A percentile compares a stretch with the other conserved stretches of the same genome.
These are phyloP conservation scores for Stephanodiscus minutulus DNA, from an alignment of 108 stramenopile genomes.

Conservation along the genomic window DNA sequence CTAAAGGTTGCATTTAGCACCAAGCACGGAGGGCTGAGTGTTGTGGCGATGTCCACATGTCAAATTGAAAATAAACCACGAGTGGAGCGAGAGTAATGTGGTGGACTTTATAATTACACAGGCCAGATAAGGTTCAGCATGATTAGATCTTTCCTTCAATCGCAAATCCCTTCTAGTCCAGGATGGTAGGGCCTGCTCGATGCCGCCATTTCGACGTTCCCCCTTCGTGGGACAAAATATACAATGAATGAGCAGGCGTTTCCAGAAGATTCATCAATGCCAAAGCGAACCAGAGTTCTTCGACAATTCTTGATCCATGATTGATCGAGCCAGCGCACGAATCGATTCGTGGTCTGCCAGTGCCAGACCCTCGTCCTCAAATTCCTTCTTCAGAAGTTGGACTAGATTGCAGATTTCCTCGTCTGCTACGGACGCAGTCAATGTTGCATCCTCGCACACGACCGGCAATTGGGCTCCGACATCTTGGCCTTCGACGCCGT, in stretches of 20 bases:
- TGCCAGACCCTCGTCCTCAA: constrained; percentile 13
- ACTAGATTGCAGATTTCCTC: constrained; percentile 9
- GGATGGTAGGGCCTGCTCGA: no score
- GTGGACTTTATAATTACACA: no score
- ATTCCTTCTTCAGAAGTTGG: not conserved
- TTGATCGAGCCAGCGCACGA: constrained; percentile 13
- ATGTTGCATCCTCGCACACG: not conserved
- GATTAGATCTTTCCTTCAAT: no score
- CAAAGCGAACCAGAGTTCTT: not conserved
- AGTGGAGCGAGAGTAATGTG: not conserved
- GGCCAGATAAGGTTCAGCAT: no score
- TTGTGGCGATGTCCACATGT: constrained; percentile 28
- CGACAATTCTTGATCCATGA: constrained; percentile 12
- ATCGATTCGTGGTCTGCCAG: constrained; percentile 26
- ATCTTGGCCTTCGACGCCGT: not conserved
- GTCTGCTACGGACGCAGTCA: constrained; percentile 11
- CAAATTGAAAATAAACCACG: not conserved
- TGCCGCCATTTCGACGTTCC: no score
- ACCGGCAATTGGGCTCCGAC: not conserved
- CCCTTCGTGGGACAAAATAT: no score
- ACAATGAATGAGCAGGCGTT: no score
- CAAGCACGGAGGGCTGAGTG: constrained; percentile 39
- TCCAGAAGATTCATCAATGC: no score
- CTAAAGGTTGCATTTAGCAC: constrained; percentile 38
- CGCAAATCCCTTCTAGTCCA: no score